These are phyloP conservation scores for Bipolaris gigantea DNA, from an alignment of 2,329 filamentous ascomycete species.

Conservation along the genomic window DNA sequence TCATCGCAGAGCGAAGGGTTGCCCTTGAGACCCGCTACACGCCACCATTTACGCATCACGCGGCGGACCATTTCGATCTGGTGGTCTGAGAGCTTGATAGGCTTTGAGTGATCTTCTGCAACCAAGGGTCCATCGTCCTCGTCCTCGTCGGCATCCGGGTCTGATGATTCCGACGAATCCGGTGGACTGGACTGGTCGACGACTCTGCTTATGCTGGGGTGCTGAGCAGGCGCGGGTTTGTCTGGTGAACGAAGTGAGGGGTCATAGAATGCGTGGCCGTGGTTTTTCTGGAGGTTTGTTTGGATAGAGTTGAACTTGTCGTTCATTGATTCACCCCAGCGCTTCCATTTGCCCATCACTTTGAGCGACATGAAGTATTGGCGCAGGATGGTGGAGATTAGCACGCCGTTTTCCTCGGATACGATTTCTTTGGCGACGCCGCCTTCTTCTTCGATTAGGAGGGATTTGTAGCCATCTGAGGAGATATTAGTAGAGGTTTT, in stretches of 20 bases:
- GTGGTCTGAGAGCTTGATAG: constrained; percentile 39
- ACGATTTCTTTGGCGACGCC: constrained; percentile 77
- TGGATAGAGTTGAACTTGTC: constrained; percentile 70
- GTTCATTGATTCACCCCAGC: constrained; percentile 64
- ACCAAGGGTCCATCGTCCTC: constrained; percentile 44
- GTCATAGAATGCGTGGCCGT: constrained; percentile 55
- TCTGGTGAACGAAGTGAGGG: constrained; percentile 22
- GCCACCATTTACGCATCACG: constrained; percentile 73
- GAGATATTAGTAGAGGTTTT: background rate
- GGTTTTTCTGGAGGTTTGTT: constrained; percentile 58
- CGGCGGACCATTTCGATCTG: constrained; percentile 66
- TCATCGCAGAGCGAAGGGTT: constrained; percentile 55
- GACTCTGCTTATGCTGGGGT: constrained; percentile 19
- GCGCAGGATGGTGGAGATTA: constrained; percentile 82
- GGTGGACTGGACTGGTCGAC: background rate
- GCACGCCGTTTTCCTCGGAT: constrained; percentile 81
- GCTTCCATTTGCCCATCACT: constrained; percentile 77
- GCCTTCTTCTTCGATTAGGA: constrained; percentile 76
- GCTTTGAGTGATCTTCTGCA: constrained; percentile 49
- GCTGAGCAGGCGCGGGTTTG: constrained; percentile 5
- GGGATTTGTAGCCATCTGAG: constrained; percentile 71
- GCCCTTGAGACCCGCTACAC: constrained; percentile 63
- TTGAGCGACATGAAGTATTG: constrained; percentile 91
- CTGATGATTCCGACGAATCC: constrained; percentile 13
- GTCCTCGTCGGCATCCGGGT: constrained; percentile 44